Evolutionary conservation across 441 rosid species (phyloP), one percentile per base, ranked within the genome.

Genomic region (Capsella rubella): DNA sequence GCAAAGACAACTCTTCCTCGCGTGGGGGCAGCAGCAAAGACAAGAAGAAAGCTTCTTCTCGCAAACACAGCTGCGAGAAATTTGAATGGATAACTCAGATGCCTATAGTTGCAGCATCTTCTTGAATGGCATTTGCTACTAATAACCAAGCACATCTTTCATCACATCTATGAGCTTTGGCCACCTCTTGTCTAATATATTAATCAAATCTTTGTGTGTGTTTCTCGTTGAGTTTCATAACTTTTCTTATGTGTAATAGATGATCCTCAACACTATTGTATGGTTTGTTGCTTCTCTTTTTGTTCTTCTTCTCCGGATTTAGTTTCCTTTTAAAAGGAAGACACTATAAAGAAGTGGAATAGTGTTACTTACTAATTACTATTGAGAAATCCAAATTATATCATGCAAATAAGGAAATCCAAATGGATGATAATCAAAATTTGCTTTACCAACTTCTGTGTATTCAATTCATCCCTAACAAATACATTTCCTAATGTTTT

Each of bases 41-140:
- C 79, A 94, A 86, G 87, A 91, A 87, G 83, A 89, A 85, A 29
- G 29, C 74, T 43, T 72, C 74, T 43, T 72, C 81, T 72, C 77
- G 70, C 60, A 78, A 72, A 60, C 77, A 72, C 70, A 78, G 64
- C n/a, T 60, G 73, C 1, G 50, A 72, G 2, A 72, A 78, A 32
- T 72, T 78, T 39, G 69, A 67, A 8, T 72, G 73, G 77, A 46
- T 8, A 7, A 60, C 73, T 67, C 81, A 78, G 70, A 67, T 66
- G 73, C 77, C 77, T 61, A 28, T 78, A 8, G 60, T 67, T 60
- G 81, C 81, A 54, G 81, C 81, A 35, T 67, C 73, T 51, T 77
- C 80, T 67, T 78, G 65, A 72, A 16, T 64, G 53, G 1, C 55
- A 3, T 27, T 45, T 8, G 49, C 49, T n/a, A n/a, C 49, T 43